Base-by-base conservation (phyloP, 768 basidiomycete species). In the Trichaptum fuscoviolaceum region DNA sequence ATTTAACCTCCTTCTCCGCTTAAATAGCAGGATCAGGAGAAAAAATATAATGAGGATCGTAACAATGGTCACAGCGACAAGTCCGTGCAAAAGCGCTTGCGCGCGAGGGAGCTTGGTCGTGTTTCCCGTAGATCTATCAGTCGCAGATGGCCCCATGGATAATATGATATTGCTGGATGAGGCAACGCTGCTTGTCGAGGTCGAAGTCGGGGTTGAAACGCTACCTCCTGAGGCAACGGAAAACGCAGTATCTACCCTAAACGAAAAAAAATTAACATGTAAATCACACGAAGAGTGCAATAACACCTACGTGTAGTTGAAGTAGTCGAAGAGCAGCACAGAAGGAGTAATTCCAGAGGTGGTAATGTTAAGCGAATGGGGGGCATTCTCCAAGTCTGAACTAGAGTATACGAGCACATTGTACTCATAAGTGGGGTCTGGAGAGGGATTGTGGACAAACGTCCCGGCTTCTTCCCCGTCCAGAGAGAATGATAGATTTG, bases 291-390 rank as follows among this genome's bases (percentile, higher is more conserved):
- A 52, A 52, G 42, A 52, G 42, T 15, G 10, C 42, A 12, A 5
- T 52, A 52, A 12, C 10, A 67, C 77, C 57, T 62, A 80, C 81
- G 78, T 73, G 69, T 82, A 83, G 15, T 79, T 69, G 64, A 82
- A 76, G 52, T 75, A 74, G 70, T 83, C 82, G 7, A 83, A 69
- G 24, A 80, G 67, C 1, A 77, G 62, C 1, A 77, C 67, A 0
- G 80, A 76, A 20, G 69, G 70, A 57, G 67, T 69, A 52, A 25
- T 66, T 58, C 59, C 25, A 9, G 10, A 78, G 78, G 61, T 77
- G 80, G 59, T 7, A 18, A 27, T 74, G 72, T 17, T 81, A 69
- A 6, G 70, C 71, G 27, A 81, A 17, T 69, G 74, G 66, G 81
- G 80, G 2, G 60, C 30, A 7, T 71, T 75, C 12, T 70, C 65